Conservation (phyloP, 2,329 filamentous ascomycete species). For the Fusarium pseudocircinatum region DNA sequence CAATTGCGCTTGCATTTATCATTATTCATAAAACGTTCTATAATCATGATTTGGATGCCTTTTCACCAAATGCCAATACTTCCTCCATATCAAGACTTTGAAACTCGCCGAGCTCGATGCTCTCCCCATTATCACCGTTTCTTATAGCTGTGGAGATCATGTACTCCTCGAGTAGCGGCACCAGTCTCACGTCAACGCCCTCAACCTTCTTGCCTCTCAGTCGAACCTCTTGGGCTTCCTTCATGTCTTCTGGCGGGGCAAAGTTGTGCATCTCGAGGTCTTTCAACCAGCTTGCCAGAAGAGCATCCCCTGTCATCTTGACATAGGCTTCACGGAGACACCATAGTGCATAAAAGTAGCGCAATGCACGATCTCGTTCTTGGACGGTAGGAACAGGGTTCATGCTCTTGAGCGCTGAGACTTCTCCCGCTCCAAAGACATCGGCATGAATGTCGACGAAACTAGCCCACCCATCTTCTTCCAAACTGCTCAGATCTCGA, state of each 20-base stretch:
- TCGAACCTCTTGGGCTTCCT: slow-evolving; percentile 45
- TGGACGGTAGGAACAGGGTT: slow-evolving; percentile 36
- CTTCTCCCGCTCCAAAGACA: slow-evolving; percentile 72
- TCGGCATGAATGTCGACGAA: slow-evolving; percentile 79
- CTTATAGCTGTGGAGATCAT: slow-evolving; percentile 65
- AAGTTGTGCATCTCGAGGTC: slow-evolving; percentile 76
- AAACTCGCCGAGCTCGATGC: slow-evolving; percentile 54
- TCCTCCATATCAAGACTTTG: slow-evolving; percentile 56
- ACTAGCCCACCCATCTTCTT: slow-evolving; percentile 66
- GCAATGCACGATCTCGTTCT: slow-evolving; percentile 65
- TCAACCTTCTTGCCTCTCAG: slow-evolving; percentile 45
- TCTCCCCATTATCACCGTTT: slow-evolving; percentile 52
- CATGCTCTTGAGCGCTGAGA: slow-evolving; percentile 66
- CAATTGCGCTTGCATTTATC: not conserved
- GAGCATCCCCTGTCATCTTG: slow-evolving; percentile 83
- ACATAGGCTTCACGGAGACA: slow-evolving; percentile 83
- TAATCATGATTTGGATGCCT: not conserved
- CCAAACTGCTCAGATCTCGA: slow-evolving; percentile 68
- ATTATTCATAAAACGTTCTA: not conserved
- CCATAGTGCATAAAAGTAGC: slow-evolving; percentile 81
- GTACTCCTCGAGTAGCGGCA: slow-evolving; percentile 59
- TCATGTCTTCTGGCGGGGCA: slow-evolving; percentile 58
- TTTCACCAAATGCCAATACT: slow-evolving; percentile 57
- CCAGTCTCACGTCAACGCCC: slow-evolving; percentile 48
- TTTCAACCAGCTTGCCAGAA: slow-evolving; percentile 77